These are phyloP conservation scores for Arthrinium phaeospermum DNA, from an alignment of 2,329 filamentous ascomycete species.

Conservation along the genomic window DNA sequence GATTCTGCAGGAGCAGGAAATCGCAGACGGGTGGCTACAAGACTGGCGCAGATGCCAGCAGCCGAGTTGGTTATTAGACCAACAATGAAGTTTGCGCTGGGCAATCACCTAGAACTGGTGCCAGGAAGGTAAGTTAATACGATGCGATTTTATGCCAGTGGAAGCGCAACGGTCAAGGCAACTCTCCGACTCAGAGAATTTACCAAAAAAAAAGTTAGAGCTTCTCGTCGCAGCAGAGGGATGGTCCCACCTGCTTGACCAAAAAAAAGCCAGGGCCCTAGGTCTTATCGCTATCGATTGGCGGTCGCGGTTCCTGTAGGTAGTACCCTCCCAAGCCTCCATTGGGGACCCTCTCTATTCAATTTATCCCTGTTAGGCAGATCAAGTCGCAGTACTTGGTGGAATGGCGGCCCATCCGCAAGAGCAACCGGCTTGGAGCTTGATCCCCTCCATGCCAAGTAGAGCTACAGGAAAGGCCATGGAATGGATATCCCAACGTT, in stretches of 20 bases:
- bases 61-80: background rate
- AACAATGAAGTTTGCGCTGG: background rate
- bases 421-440: background rate
- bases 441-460: background rate
- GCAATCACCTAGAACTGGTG: background rate
- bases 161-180: background rate
- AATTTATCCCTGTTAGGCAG: background rate
- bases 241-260: background rate
- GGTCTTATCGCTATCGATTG: slow-evolving; percentile 14
- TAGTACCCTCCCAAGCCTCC: no score
- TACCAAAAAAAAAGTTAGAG: background rate
- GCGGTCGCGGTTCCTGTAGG: background rate
- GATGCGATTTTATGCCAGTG: background rate
- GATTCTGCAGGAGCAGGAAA: background rate
- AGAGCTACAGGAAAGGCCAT: background rate
- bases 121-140: background rate
- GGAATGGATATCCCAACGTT: background rate
- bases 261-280: background rate
- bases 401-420: background rate
- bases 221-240: background rate
- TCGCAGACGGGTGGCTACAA: background rate
- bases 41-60: background rate
- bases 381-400: background rate
- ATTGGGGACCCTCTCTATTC: background rate
- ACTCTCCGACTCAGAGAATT: background rate